phyloP scores from a whole-genome alignment of 306 rosid species.

The Senna siamea region DNA sequence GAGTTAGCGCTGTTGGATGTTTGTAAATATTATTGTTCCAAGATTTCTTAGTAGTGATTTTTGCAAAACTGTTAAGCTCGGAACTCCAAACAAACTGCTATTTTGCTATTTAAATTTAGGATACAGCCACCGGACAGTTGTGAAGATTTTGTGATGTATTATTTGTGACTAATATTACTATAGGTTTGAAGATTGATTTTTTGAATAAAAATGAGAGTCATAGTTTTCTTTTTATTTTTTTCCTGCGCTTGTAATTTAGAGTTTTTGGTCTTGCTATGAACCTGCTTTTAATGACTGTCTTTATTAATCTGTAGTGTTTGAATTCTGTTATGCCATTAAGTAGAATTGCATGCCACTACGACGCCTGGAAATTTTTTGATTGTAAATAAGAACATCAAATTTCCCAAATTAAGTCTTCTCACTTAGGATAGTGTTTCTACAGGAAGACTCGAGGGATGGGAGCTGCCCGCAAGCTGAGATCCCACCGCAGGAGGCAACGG shows the following conservation, averaged over 20 bases:
- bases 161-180: background rate
- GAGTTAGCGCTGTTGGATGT: background rate
- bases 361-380: background rate
- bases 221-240: background rate
- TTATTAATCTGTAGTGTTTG: background rate
- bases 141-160: background rate
- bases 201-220: background rate
- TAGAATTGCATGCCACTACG: background rate
- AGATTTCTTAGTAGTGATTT: background rate
- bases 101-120: background rate
- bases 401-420: background rate
- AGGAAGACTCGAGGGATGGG: slow-evolving; percentile 87
- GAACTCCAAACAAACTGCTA: background rate
- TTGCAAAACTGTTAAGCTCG: too few relatives aligned
- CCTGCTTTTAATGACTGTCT: background rate
- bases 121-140: background rate
- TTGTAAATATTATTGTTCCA: background rate
- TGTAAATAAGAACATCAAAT: background rate
- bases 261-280: background rate
- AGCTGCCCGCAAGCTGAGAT: slow-evolving; percentile 84
- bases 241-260: background rate
- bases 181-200: background rate
- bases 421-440: background rate
- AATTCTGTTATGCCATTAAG: background rate
- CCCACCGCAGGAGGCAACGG: slow-evolving; percentile 77